Evolutionary conservation across 306 rosid genomes (phyloP), one percentile per base, ranked within the genome.

Genomic region (Quercus berberidifolia): DNA sequence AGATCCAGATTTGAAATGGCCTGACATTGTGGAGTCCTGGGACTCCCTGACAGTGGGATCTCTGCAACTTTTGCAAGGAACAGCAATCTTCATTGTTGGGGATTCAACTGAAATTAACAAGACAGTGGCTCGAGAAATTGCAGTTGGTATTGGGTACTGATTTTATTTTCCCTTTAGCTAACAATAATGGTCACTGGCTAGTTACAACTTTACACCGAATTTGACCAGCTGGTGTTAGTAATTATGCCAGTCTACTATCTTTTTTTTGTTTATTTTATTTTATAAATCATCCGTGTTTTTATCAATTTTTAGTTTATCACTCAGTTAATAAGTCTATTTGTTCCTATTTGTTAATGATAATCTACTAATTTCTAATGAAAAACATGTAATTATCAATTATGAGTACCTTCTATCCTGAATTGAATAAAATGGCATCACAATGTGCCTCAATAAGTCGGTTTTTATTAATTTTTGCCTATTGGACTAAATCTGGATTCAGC

Each of bases 1-100:
- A 41, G 92, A 95, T 77, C 93, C 96, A 4, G 94, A 89, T 73
- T 83, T 93, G 86, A 91, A 91, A 86, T 93, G 99, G 99, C 99
- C 97, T 14, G 97, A 93, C 71, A 89, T 95, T 73, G 64, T 76
- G 71, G 92, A 93, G 81, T 91, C 98, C 7, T 95, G 98, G 99
- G 97, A 93, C 25, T 95, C 99, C 55, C 89, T 95, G 60, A 75
- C 91, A 31, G 89, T 80, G 20, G 98, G 96, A 76, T 91, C 91
- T 55, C 19, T 90, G 35, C 97, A 95, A 73, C 90, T 95, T 84
- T 73, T 90, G 82, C 90, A 91, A 85, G 98, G 96, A 69, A 57
- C 99, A 7, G 89, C 99, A 4, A 91, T 95, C 78, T 91, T 88
- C 84, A 89, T 95, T 76, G 84, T 91, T 19, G 99, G 99, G 43